A percentile compares a stretch with the other conserved stretches of the same genome.
These are phyloP conservation scores for Geosmithia putterillii DNA, from an alignment of 2,329 filamentous ascomycete species.

Conservation along the genomic window DNA sequence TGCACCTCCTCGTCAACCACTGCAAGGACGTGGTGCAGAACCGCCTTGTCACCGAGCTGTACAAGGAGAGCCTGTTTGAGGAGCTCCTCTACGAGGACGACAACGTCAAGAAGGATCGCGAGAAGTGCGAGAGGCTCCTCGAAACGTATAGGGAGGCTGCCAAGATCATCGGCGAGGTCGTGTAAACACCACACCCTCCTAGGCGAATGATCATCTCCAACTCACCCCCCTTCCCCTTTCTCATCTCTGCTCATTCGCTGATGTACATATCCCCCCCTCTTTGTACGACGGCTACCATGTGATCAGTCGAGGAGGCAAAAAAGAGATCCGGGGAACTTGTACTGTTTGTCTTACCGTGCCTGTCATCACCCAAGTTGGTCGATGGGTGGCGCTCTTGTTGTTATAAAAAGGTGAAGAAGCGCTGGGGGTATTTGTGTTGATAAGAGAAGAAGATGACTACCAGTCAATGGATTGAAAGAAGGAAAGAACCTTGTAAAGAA, in stretches of 20 bases:
- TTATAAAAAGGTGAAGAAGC: too few species aligned
- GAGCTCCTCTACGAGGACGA: constrained; percentile 97
- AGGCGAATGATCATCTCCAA: not conserved
- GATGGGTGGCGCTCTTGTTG: too few species aligned
- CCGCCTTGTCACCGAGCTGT: constrained; percentile 85
- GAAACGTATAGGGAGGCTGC: constrained; percentile 94
- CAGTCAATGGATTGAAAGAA: too few species aligned
- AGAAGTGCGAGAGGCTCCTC: constrained; percentile 95
- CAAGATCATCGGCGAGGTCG: constrained; percentile 94
- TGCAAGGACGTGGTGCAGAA: constrained; percentile 98
- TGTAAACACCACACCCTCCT: constrained; percentile 34
- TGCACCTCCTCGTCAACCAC: constrained; percentile 97
- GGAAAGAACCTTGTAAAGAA: too few species aligned
- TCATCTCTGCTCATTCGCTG: not conserved
- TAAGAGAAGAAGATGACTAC: too few species aligned
- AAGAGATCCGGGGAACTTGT: too few species aligned
- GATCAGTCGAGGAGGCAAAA: not conserved
- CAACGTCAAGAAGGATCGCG: constrained; percentile 89
- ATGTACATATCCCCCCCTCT: too few species aligned
- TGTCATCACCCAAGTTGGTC: too few species aligned
- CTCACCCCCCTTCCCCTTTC: not conserved
- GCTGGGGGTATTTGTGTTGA: too few species aligned
- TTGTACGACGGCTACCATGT: not conserved
- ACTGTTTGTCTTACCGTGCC: too few species aligned
- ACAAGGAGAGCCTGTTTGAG: constrained; percentile 82